Percentiles rank a stretch among this genome's conserved stretches.
These are phyloP conservation scores for Chrysanthemum makinoi DNA, from an alignment of 129 eudicot species.

Conservation along the genomic window DNA sequence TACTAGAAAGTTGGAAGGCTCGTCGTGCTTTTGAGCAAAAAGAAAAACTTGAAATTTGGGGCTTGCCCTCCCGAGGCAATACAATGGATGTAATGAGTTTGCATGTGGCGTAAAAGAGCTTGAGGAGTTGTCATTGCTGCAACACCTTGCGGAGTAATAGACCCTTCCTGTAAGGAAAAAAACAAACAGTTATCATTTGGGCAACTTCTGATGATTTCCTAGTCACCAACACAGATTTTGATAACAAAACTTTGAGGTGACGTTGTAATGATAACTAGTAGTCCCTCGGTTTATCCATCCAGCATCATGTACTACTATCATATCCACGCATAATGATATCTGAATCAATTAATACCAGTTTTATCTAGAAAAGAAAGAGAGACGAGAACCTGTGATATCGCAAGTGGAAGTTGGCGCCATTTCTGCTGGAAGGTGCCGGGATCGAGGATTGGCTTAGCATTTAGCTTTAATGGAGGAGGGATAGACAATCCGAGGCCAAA, in stretches of 20 bases:
- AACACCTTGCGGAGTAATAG: conserved; percentile 69
- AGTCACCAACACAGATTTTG: neutral
- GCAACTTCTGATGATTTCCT: neutral
- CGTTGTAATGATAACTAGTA: neutral
- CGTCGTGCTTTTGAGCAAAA: conserved; percentile 75
- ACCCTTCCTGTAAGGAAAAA: conserved; percentile 51
- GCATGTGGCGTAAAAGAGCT: conserved; percentile 82
- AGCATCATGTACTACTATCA: neutral
- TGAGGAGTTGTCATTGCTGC: conserved; percentile 73
- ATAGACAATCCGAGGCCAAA: conserved; percentile 66
- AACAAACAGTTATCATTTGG: neutral
- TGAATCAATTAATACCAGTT: neutral
- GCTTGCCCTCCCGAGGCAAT: conserved; percentile 95
- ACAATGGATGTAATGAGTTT: conserved; percentile 71
- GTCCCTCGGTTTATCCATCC: neutral
- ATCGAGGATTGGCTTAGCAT: conserved; percentile 76
- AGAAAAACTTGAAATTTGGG: conserved; percentile 90
- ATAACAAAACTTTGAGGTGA: neutral
- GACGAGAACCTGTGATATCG: conserved; percentile 67
- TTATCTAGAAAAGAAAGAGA: neutral
- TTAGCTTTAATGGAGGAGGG: conserved; percentile 56
- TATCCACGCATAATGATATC: neutral
- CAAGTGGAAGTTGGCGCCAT: conserved; percentile 93
- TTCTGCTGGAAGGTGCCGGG: conserved; percentile 89
- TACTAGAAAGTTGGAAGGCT: conserved; percentile 62